Evolutionary conservation across 805 yeast genomes (phyloP), one percentile per base, ranked within the genome.

Genomic region (Candida chilensis): DNA sequence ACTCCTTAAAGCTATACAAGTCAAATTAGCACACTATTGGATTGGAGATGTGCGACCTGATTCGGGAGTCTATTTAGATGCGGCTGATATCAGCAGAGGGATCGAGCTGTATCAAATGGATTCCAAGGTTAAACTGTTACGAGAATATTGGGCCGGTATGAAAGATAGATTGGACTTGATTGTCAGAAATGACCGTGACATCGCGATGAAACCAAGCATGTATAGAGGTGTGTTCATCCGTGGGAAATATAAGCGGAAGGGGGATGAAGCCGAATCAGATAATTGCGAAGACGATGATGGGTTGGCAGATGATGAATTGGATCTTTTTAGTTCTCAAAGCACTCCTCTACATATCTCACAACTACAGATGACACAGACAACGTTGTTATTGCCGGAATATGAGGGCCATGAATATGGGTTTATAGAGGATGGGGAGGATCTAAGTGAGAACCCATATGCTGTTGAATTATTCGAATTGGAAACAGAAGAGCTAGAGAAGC

Each of bases 371-470:
- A 20, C n/a, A n/a, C 22, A 20, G n/a, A n/a, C 22, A n/a, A 10
- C 22, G 11, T n/a, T 20, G n/a, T 20, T 10, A 20, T 20, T 20
- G 15, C 9, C 6, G 9, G 26, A 28, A 6, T 24, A 19, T 28
- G 5, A 17, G 5, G 13, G 20, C 12, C 19, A 28, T 6, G 31
- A 17, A 9, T 7, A 16, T 7, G 37, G 35, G 17, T 35, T 40
- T 5, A 14, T 18, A 2, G 42, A 36, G 17, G 22, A 37, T 17
- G 35, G 34, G 4, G 38, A 33, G 9, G 12, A 10, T 5, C 7
- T 33, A 3, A 10, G 35, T 16, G 42, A 41, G 20, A 32, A 39
- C 28, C 30, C 28, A 17, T 7, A 32, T 2, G 43, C 41, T 16
- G 29, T 38, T 30, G 19, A 31, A 9, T 15, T 40, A 18, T 26